Percentiles rank a stretch among this genome's conserved stretches.
Evolutionary conservation across 179 eudicot species (phyloP).

Genomic region (Drosera spatulata): DNA sequence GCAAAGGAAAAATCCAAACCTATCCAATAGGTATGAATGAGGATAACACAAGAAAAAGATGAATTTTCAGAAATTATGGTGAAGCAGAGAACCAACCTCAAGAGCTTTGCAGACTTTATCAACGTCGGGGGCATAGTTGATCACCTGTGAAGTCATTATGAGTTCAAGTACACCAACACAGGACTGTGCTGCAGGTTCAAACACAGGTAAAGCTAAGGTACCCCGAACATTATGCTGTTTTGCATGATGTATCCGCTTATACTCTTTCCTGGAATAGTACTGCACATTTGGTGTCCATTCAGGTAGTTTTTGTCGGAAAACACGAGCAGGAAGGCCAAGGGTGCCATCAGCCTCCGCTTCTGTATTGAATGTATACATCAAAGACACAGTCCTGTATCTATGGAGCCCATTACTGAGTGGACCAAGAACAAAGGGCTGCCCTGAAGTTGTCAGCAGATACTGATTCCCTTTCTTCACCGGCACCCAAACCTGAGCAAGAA

Average conservation of each 20-base stretch:
- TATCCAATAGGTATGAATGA: neutral
- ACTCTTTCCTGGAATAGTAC: slow-evolving; percentile 68
- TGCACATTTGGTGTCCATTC: slow-evolving; percentile 98
- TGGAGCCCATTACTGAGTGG: slow-evolving; percentile 68
- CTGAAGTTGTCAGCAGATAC: slow-evolving; percentile 77
- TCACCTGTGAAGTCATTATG: slow-evolving; percentile 69
- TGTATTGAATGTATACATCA: slow-evolving; percentile 64
- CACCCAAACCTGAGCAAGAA: slow-evolving; percentile 93
- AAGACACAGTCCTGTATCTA: slow-evolving; percentile 76
- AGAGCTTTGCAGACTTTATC: slow-evolving; percentile 85
- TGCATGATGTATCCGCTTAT: slow-evolving; percentile 58
- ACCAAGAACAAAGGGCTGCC: slow-evolving; percentile 88
- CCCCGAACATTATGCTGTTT: slow-evolving; percentile 58
- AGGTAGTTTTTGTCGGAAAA: slow-evolving; percentile 66
- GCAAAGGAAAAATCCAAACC: neutral
- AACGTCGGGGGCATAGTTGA: slow-evolving; percentile 77
- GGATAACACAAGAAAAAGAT: neutral
- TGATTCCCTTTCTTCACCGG: slow-evolving; percentile 64
- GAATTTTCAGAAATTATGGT: neutral
- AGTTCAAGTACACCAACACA: slow-evolving; percentile 86
- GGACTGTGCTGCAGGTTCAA: slow-evolving; percentile 62
- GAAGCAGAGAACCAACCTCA: slow-evolving; percentile 39
- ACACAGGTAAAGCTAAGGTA: slow-evolving; percentile 70
- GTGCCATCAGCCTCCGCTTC: slow-evolving; percentile 54
- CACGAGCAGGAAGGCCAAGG: slow-evolving; percentile 97